Conservation (phyloP, 2,329 filamentous ascomycete genomes). For the Pseudodiploospora longispora region DNA sequence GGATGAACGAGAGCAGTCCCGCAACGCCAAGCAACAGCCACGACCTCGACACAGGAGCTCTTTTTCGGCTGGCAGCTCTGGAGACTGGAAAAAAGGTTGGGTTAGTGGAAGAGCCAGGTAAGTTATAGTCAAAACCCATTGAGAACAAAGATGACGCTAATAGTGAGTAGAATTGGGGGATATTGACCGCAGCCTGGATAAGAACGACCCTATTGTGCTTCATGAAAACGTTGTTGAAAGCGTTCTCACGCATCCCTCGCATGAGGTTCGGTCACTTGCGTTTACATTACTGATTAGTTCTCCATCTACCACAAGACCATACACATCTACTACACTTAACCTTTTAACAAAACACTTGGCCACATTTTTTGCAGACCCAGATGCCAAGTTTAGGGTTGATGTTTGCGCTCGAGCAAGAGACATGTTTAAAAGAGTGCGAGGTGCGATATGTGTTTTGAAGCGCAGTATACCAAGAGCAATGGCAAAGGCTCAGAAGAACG, state of each 20-base stretch:
- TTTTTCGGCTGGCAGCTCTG: constrained; percentile 58
- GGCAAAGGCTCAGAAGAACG: constrained; percentile 27
- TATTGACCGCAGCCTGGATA: constrained; percentile 10
- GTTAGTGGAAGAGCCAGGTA: constrained; percentile 60
- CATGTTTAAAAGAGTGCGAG: constrained; percentile 68
- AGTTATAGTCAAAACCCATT: background rate
- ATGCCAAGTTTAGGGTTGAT: constrained; percentile 79
- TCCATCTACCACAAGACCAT: constrained; percentile 63
- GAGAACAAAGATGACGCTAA: constrained; percentile 11
- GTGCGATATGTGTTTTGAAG: constrained; percentile 51
- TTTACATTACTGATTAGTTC: constrained; percentile 74
- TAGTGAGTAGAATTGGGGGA: constrained; percentile 18
- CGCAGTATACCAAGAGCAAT: constrained; percentile 31
- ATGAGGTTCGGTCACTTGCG: constrained; percentile 67
- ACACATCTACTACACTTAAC: constrained; percentile 53
- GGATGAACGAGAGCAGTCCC: constrained; percentile 44
- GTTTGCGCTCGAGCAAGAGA: constrained; percentile 66
- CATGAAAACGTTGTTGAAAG: constrained; percentile 39
- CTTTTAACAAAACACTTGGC: constrained; percentile 59
- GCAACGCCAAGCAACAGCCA: constrained; percentile 35
- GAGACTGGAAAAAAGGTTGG: constrained; percentile 64
- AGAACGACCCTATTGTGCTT: constrained; percentile 24
- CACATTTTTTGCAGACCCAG: constrained; percentile 72
- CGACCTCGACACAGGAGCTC: constrained; percentile 43
- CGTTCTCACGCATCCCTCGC: constrained; percentile 47